Percentiles rank a stretch among this genome's conserved stretches.
Evolutionary conservation across 352 stramenopile species (phyloP).

Genomic region (Elongisporangium anandrum): DNA sequence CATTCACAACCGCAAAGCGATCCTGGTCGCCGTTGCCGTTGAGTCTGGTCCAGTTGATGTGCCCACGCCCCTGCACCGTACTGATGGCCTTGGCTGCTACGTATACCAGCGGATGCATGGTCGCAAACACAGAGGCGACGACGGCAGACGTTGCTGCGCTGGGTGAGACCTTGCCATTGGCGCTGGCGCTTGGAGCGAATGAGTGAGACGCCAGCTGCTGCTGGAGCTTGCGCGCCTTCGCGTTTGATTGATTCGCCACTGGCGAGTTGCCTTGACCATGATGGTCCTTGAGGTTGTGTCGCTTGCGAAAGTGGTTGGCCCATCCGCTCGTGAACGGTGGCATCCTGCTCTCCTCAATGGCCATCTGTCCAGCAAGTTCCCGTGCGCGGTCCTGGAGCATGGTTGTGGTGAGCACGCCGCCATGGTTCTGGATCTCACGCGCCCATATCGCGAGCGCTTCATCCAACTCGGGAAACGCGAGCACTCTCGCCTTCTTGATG

Average conservation of each 20-base stretch:
- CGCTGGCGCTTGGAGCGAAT: not conserved
- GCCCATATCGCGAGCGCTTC: not conserved
- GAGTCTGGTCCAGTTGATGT: slow-evolving; percentile 36
- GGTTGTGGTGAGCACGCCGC: not conserved
- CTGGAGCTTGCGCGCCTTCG: not conserved
- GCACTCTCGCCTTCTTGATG: not conserved
- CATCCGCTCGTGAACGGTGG: not conserved
- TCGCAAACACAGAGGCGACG: not conserved
- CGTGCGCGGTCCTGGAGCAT: not conserved
- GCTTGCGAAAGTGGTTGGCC: not conserved
- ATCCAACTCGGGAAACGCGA: not conserved
- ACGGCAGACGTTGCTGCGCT: not conserved
- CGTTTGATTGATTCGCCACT: not conserved
- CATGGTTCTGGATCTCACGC: not conserved
- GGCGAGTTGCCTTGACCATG: not conserved
- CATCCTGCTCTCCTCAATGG: not conserved
- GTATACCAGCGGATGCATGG: slow-evolving; percentile 21
- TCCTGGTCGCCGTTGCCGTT: slow-evolving; percentile 25
- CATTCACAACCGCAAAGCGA: slow-evolving; percentile 26
- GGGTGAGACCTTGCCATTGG: not conserved
- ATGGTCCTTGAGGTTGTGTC: not conserved
- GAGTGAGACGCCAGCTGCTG: not conserved
- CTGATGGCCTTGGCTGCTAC: slow-evolving; percentile 27
- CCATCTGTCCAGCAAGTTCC: not conserved
- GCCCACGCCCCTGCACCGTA: slow-evolving; percentile 24